A percentile compares a stretch with the other conserved stretches of the same genome.
These are phyloP conservation scores for Chaetomium sp. DNA, from an alignment of 2,329 filamentous ascomycete species.

Conservation along the genomic window DNA sequence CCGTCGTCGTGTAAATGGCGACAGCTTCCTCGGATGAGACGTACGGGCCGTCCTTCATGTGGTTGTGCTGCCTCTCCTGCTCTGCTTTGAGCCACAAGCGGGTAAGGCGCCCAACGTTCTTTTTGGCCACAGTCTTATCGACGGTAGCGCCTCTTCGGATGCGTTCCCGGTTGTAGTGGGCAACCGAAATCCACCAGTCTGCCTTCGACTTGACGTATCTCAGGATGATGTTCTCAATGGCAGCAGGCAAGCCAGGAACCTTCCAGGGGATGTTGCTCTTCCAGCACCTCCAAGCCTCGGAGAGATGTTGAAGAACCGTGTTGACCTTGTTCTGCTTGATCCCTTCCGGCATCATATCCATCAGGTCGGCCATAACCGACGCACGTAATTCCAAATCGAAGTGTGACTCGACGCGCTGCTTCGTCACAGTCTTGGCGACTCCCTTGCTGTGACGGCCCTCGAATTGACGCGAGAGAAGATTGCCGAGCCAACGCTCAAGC, in stretches of 20 bases:
- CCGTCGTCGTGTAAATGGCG: conserved; percentile 97
- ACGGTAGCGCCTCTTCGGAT: conserved; percentile 96
- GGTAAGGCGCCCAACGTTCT: conserved; percentile 93
- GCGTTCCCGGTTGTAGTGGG: conserved; percentile 97
- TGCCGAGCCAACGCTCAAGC: conserved; percentile 95
- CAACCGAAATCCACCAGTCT: conserved; percentile 99
- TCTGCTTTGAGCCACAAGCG: conserved; percentile 97
- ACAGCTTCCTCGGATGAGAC: conserved; percentile 98
- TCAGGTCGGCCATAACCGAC: conserved; percentile 97
- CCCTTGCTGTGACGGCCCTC: conserved; percentile 98
- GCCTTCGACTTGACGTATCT: conserved; percentile 99
- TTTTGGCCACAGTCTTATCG: conserved; percentile 99
- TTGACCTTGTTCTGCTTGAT: conserved; percentile 99
- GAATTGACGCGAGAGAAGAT: conserved; percentile 93
- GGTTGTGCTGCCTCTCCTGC: conserved; percentile 98
- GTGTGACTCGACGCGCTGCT: conserved; percentile 97
- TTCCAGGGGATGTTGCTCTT: conserved; percentile 99
- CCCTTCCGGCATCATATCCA: conserved; percentile 99
- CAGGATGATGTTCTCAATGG: conserved; percentile 97
- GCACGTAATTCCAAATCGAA: conserved; percentile 96
- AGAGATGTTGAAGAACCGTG: conserved; percentile 93
- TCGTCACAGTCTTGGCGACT: conserved; percentile 97
- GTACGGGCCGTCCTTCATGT: conserved; percentile 98
- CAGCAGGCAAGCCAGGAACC: conserved; percentile 91
- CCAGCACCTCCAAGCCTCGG: conserved; percentile 99